Evolutionary conservation across 2,329 filamentous ascomycete species (phyloP), one percentile per base, ranked within the genome.

Genomic region (Tolypocladium tundrense): DNA sequence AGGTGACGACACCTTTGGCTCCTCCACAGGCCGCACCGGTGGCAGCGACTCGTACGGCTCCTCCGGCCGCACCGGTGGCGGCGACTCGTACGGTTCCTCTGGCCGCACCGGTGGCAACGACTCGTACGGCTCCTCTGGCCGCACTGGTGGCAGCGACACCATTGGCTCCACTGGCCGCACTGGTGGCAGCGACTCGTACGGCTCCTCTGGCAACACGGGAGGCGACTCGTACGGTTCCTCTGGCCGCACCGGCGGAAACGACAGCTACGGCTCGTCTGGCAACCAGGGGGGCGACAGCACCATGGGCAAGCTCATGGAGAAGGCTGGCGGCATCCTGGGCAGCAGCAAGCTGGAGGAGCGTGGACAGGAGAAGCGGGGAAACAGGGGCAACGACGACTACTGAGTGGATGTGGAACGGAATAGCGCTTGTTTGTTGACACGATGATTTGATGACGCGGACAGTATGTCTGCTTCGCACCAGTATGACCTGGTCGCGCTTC

Each of bases 271-370:
- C 43, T 66, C 66, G 8, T 63, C 61, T 31, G 63, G 65, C 43
- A 53, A 57, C 35, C 51, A 54, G 13, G 58, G 55, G 24, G n/a
- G 21, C 53, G 14, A 57, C 39, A 58, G 59, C 55, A 77, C 75
- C 19, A 56, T 82, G 27, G 82, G 82, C 53, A 84, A 82, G 70
- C 58, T 85, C 31, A 72, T 85, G 68, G 80, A 86, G 71, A 85
- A 83, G 74, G 78, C 77, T 7, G 81, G 82, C 10, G 68, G 70
- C 14, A 63, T 79, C 54, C 63, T 86, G 60, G 69, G 77, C 57
- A 82, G 74, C 62, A 72, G 77, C 19, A 72, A 69, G 50, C 58
- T 84, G 14, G 72, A 72, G 57, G 69, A 77, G 62, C 80, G 78
- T 69, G 82, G 82, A 4, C 68, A 70, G 9, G 72, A 70, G 64